A percentile compares a stretch with the other conserved stretches of the same genome.
Evolutionary conservation across 257 asterid species (phyloP).

Genomic region (Nicotiana obtusifolia): DNA sequence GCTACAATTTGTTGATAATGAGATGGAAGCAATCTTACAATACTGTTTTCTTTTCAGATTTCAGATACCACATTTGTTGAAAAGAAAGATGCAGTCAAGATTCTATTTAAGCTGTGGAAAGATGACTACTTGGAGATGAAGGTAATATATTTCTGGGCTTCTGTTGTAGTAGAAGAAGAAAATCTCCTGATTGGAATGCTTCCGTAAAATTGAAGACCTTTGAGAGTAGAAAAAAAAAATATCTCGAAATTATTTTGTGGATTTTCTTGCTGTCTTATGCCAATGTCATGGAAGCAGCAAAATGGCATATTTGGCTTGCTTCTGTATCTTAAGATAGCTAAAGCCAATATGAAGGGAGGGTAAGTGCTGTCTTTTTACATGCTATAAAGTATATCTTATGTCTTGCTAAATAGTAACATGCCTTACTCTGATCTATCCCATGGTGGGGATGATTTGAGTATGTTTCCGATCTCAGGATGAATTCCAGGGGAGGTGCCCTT

Average conservation of each 20-base stretch:
- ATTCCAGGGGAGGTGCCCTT: not conserved
- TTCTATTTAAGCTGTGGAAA: slow-evolving; percentile 76
- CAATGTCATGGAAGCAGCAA: not conserved
- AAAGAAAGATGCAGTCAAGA: slow-evolving; percentile 63
- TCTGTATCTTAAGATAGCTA: not conserved
- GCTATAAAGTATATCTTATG: not conserved
- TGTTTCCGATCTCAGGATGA: not conserved
- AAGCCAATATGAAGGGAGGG: not conserved
- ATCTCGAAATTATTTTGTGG: not conserved
- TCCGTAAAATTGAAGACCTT: not conserved
- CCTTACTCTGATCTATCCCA: not conserved
- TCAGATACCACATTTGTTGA: slow-evolving; percentile 68
- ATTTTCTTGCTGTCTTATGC: not conserved
- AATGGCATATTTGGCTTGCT: not conserved
- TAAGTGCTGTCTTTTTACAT: not conserved
- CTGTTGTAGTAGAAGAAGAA: not conserved
- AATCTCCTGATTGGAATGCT: not conserved
- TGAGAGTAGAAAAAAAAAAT: not conserved
- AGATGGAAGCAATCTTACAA: slow-evolving; percentile 2
- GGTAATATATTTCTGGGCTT: slow-evolving; percentile 31
- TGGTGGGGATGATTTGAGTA: not conserved
- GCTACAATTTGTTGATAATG: not conserved
- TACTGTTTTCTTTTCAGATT: slow-evolving; percentile 38
- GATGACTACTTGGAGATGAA: slow-evolving; percentile 73
- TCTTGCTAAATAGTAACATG: not conserved